Evolutionary conservation across 768 basidiomycete genomes (phyloP).

Genomic region (Leucosporidium creatinivorum): DNA sequence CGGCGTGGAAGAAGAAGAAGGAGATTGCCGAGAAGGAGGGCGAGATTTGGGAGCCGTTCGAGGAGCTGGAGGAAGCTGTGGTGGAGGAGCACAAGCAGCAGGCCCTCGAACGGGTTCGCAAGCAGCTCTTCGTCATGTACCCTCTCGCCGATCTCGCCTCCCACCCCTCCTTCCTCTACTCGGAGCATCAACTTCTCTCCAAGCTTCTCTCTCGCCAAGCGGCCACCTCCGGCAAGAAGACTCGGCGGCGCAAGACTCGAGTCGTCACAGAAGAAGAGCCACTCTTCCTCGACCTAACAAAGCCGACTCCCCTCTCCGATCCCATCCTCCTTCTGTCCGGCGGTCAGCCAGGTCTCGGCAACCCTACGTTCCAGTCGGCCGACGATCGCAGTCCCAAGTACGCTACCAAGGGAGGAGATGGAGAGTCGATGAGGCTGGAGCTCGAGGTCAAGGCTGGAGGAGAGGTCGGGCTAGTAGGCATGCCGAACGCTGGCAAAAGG

Average conservation of each 20-base stretch:
- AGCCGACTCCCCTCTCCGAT: constrained; percentile 17
- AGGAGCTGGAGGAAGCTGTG: constrained; percentile 19
- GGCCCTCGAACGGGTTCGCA: constrained; percentile 14
- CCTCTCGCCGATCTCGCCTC: constrained; percentile 24
- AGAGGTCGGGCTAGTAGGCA: constrained; percentile 90
- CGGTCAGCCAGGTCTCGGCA: constrained; percentile 75
- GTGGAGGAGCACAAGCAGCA: constrained; percentile 16
- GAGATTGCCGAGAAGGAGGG: constrained; percentile 14
- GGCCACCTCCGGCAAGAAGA: constrained; percentile 18
- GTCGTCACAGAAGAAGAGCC: constrained; percentile 5
- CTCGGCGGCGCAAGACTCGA: not conserved
- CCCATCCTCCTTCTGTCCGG: constrained; percentile 46
- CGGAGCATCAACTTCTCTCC: constrained; percentile 26
- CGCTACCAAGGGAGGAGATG: constrained; percentile 67
- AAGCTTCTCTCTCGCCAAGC: constrained; percentile 22
- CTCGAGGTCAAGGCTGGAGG: constrained; percentile 89
- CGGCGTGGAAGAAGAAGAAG: constrained; percentile 39
- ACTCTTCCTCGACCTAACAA: constrained; percentile 51
- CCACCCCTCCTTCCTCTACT: constrained; percentile 28
- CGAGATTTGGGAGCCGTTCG: constrained; percentile 15
- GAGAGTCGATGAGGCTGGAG: constrained; percentile 69
- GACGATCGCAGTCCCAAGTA: constrained; percentile 68
- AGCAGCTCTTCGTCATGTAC: constrained; percentile 29
- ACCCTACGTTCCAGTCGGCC: constrained; percentile 71
- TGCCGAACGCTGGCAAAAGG: constrained; percentile 76